A percentile compares a stretch with the other conserved stretches of the same genome.
Evolutionary conservation across 1,284 basidiomycete species (phyloP).

Genomic region (Irpex sp.): DNA sequence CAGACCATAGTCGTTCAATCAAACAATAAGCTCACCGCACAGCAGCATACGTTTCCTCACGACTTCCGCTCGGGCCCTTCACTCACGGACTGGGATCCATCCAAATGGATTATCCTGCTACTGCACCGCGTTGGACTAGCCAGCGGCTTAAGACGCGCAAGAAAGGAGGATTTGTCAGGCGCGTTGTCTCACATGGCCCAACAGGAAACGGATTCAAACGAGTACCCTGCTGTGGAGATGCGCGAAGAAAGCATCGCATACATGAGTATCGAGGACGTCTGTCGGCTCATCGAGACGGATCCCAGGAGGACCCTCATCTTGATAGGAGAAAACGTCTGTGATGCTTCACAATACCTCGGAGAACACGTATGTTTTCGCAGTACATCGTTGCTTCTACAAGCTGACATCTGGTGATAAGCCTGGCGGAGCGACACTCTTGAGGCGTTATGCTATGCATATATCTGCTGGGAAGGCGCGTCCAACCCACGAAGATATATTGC

Average conservation of each 20-base stretch:
- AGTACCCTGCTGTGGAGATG: background rate
- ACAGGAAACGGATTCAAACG: constrained; percentile 31
- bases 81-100: constrained; percentile 68
- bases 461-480: constrained; percentile 15
- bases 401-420: constrained; percentile 32
- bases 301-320: constrained; percentile 45
- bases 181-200: constrained; percentile 50
- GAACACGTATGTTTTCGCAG: constrained; percentile 52
- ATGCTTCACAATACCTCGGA: constrained; percentile 56
- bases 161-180: constrained; percentile 51
- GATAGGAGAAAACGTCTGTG: constrained; percentile 58
- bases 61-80: constrained; percentile 67
- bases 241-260: constrained; percentile 8
- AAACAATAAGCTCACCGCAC: background rate
- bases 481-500: background rate
- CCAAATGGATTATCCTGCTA: constrained; percentile 69
- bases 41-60: constrained; percentile 72
- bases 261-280: constrained; percentile 25
- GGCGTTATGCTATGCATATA: constrained; percentile 36
- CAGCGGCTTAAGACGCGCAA: constrained; percentile 46
- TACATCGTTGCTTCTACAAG: constrained; percentile 1
- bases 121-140: constrained; percentile 53
- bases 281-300: constrained; percentile 19
- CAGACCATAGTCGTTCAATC: background rate
- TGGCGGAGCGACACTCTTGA: constrained; percentile 45